phyloP scores from a whole-genome alignment of 2,329 filamentous ascomycete species.

The Penicillium sumatraense region DNA sequence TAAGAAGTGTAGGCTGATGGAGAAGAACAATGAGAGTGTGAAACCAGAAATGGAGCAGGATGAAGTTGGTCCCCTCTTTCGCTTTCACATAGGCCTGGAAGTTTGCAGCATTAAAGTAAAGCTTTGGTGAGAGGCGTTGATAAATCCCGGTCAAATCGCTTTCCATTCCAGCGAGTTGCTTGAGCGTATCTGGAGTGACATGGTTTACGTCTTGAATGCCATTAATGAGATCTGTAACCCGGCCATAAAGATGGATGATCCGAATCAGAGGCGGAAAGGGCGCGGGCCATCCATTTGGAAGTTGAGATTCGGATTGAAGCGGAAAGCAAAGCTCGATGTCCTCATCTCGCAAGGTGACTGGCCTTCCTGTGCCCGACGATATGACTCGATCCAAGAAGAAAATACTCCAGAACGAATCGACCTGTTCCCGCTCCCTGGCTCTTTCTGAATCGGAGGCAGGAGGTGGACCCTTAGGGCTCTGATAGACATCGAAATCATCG shows the following conservation, averaged over 20 bases:
- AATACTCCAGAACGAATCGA: constrained; percentile 88
- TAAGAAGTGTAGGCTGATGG: constrained; percentile 80
- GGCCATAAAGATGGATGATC: constrained; percentile 84
- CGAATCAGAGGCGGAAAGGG: constrained; percentile 80
- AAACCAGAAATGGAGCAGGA: constrained; percentile 87
- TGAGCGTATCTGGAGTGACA: constrained; percentile 74
- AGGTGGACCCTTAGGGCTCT: constrained; percentile 33
- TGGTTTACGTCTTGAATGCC: constrained; percentile 75
- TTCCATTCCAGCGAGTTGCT: constrained; percentile 76
- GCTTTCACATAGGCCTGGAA: constrained; percentile 83
- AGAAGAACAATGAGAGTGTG: constrained; percentile 83
- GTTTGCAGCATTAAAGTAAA: constrained; percentile 84
- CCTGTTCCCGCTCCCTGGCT: constrained; percentile 75
- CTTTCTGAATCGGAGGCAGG: constrained; percentile 61
- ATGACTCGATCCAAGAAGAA: constrained; percentile 88
- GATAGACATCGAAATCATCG: constrained; percentile 46
- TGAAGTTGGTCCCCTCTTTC: constrained; percentile 84
- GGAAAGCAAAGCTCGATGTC: constrained; percentile 81
- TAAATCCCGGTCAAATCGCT: constrained; percentile 75
- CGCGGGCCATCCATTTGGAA: constrained; percentile 69
- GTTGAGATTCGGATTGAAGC: constrained; percentile 56
- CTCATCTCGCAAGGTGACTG: constrained; percentile 80
- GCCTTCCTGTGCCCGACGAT: constrained; percentile 81
- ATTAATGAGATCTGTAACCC: constrained; percentile 83
- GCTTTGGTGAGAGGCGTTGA: constrained; percentile 72